phyloP scores from a whole-genome alignment of 371 early-diverging fungal species.

The Mucor mucedo region DNA sequence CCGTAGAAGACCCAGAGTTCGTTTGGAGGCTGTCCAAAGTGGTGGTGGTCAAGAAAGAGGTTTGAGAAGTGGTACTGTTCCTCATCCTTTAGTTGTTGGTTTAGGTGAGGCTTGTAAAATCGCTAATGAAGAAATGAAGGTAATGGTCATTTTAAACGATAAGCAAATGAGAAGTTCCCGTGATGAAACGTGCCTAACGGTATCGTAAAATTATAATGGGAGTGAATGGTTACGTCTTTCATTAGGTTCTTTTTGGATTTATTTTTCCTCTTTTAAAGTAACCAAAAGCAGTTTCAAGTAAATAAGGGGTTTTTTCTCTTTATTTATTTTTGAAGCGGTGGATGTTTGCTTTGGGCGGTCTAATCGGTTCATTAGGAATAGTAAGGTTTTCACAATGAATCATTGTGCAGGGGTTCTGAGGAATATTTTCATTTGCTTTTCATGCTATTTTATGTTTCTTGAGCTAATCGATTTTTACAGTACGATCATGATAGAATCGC shows the following conservation, averaged over 20 bases:
- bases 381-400: slow-evolving; percentile 52
- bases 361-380: not conserved
- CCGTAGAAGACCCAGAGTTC: slow-evolving; percentile 95
- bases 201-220: slow-evolving; percentile 29
- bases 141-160: slow-evolving; percentile 41
- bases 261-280: not conserved
- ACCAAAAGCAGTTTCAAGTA: too few species aligned
- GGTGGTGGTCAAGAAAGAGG: slow-evolving; percentile 99
- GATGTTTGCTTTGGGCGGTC: too few species aligned
- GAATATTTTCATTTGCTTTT: slow-evolving; percentile 4
- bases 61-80: slow-evolving; percentile 97
- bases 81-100: slow-evolving; percentile 96
- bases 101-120: slow-evolving; percentile 96
- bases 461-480: slow-evolving; percentile 37
- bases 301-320: not conserved
- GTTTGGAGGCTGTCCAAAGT: slow-evolving; percentile 90
- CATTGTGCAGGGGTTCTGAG: slow-evolving; percentile 78
- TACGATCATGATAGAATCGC: slow-evolving; percentile 83
- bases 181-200: slow-evolving; percentile 41
- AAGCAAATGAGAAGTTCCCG: slow-evolving; percentile 12
- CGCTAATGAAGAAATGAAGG: slow-evolving; percentile 87
- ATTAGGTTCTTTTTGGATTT: not conserved
- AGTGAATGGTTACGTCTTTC: slow-evolving; percentile 34
- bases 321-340: not conserved
- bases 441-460: not conserved